Conservation (phyloP, 2,329 filamentous ascomycete genomes). For the Aureobasidium sp. region DNA sequence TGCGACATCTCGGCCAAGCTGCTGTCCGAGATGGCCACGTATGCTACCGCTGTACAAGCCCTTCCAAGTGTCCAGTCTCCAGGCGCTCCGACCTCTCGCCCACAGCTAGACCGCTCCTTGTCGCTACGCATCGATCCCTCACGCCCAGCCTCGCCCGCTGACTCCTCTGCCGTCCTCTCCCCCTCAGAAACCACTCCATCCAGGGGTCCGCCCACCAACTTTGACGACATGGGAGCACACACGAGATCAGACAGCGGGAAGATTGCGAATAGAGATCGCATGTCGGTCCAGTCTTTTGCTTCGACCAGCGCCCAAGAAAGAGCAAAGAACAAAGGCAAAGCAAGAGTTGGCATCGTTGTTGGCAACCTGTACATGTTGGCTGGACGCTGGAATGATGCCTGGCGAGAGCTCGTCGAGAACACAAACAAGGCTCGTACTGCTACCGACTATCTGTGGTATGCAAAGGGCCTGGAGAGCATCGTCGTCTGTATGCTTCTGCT, state of each 20-base stretch:
- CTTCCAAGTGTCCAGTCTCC: conserved; percentile 68
- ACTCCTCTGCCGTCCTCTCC: conserved; percentile 42
- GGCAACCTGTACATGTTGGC: conserved; percentile 82
- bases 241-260: conserved; percentile 20
- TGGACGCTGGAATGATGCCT: conserved; percentile 80
- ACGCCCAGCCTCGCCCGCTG: conserved; percentile 17
- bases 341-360: conserved; percentile 67
- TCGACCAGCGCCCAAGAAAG: conserved; percentile 53
- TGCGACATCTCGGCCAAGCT: conserved; percentile 37
- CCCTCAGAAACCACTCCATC: conserved; percentile 20
- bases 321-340: conserved; percentile 71
- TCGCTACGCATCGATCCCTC: conserved; percentile 15
- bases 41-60: conserved; percentile 40
- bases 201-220: conserved; percentile 40
- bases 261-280: conserved; percentile 43
- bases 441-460: conserved; percentile 95
- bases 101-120: conserved; percentile 28
- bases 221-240: conserved; percentile 41
- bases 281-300: conserved; percentile 57
- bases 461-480: conserved; percentile 84
- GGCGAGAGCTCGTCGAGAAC: conserved; percentile 74
- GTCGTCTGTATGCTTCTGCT: conserved; percentile 74
- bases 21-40: conserved; percentile 38
- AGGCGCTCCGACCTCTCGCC: conserved; percentile 29
- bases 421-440: conserved; percentile 66